Percentiles rank a stretch among this genome's conserved stretches.
Evolutionary conservation across 768 basidiomycete species (phyloP).

Genomic region (Calocybe indica): DNA sequence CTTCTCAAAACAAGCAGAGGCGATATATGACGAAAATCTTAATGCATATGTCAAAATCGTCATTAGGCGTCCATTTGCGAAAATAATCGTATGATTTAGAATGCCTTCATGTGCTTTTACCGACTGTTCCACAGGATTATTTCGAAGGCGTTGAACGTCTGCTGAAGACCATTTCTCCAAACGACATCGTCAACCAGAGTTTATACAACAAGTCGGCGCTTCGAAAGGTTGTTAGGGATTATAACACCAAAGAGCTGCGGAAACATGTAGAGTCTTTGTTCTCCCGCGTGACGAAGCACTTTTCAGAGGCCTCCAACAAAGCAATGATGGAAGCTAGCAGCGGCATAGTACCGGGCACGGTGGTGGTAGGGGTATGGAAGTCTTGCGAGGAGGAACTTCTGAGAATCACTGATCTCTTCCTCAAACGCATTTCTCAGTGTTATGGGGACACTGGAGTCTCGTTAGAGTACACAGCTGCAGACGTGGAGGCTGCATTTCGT

Average conservation of each 20-base stretch:
- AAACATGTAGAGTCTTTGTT: slow-evolving; percentile 83
- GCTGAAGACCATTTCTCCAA: slow-evolving; percentile 70
- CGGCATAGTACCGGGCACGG: slow-evolving; percentile 52
- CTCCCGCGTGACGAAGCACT: slow-evolving; percentile 95
- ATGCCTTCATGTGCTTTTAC: not conserved
- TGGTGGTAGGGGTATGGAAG: slow-evolving; percentile 84
- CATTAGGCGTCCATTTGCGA: slow-evolving; percentile 79
- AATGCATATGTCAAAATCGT: slow-evolving; percentile 82
- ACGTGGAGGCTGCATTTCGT: slow-evolving; percentile 77
- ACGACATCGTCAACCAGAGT: slow-evolving; percentile 69
- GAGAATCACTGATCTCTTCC: slow-evolving; percentile 65
- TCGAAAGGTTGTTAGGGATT: slow-evolving; percentile 85
- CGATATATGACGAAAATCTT: slow-evolving; percentile 87
- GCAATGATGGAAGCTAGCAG: slow-evolving; percentile 49
- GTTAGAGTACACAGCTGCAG: slow-evolving; percentile 68
- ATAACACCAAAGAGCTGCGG: slow-evolving; percentile 81
- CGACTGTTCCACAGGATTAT: slow-evolving; percentile 60
- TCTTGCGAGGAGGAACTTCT: slow-evolving; percentile 83
- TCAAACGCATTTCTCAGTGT: slow-evolving; percentile 65
- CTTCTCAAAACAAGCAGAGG: slow-evolving; percentile 70
- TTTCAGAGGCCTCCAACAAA: slow-evolving; percentile 75
- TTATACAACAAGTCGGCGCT: slow-evolving; percentile 71
- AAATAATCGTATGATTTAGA: slow-evolving; percentile 63
- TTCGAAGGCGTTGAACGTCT: slow-evolving; percentile 91
- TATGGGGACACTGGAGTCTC: slow-evolving; percentile 69